phyloP scores from a whole-genome alignment of 139 green algal genomes.

The Micromonas pusilla region DNA sequence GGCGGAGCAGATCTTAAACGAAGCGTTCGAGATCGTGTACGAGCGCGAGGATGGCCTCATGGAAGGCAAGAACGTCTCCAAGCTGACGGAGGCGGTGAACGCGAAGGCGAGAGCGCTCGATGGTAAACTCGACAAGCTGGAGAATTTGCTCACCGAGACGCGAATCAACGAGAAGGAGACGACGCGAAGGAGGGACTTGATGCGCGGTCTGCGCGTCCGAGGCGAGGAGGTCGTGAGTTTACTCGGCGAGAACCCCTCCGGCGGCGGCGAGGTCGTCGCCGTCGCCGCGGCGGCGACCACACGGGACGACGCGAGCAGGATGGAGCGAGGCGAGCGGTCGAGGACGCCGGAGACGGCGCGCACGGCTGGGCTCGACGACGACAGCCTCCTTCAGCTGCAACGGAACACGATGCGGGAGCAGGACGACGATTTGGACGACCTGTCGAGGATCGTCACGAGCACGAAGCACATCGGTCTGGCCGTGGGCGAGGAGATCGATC shows the following conservation, averaged over 20 bases:
- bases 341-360: neutral
- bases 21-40: neutral
- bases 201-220: too few species aligned
- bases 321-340: too few species aligned
- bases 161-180: too few species aligned
- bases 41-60: neutral
- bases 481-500: constrained; percentile 16
- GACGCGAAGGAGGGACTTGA: too few species aligned
- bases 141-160: too few species aligned
- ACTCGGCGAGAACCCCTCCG: too few species aligned
- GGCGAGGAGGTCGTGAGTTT: too few species aligned
- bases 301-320: too few species aligned
- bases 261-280: too few species aligned
- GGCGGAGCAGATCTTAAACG: neutral
- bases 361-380: neutral
- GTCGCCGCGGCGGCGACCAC: too few species aligned
- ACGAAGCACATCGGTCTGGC: constrained; percentile 12
- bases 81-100: neutral
- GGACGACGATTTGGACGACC: constrained; percentile 16
- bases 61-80: neutral
- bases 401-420: constrained; percentile 8
- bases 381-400: constrained; percentile 10
- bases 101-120: too few species aligned
- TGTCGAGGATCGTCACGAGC: neutral
- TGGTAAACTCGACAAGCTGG: too few species aligned